Evolutionary conservation across 1,284 basidiomycete genomes (phyloP).

Genomic region (Cutaneotrichosporon curvatum): DNA sequence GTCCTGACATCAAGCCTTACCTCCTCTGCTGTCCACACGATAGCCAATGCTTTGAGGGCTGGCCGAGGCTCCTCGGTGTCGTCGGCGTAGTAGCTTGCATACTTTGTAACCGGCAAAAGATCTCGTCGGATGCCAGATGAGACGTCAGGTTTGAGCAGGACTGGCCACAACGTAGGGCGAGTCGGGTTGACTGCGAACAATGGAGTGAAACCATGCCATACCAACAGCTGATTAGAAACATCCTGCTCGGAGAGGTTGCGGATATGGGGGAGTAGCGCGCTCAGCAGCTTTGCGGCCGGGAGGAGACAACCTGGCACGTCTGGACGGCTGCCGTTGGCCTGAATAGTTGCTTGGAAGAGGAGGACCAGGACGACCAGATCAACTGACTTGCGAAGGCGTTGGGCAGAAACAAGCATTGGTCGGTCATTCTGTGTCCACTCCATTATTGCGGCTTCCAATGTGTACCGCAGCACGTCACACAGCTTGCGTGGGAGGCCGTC

Average conservation of each 20-base stretch:
- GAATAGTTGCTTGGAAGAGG: slow-evolving; percentile 60
- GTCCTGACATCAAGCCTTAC: slow-evolving; percentile 46
- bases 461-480: slow-evolving; percentile 58
- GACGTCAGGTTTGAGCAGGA: slow-evolving; percentile 57
- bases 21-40: slow-evolving; percentile 60
- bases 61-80: not conserved
- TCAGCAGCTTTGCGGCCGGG: slow-evolving; percentile 14
- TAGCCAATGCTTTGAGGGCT: slow-evolving; percentile 3
- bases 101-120: slow-evolving; percentile 43
- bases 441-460: slow-evolving; percentile 51
- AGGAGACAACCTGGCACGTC: slow-evolving; percentile 20
- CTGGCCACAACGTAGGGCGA: slow-evolving; percentile 49
- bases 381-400: slow-evolving; percentile 58
- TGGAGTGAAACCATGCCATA: slow-evolving; percentile 61
- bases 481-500: slow-evolving; percentile 57
- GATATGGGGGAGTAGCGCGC: slow-evolving; percentile 15
- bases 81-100: slow-evolving; percentile 6
- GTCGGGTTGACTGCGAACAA: slow-evolving; percentile 47
- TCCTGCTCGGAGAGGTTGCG: slow-evolving; percentile 4
- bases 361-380: slow-evolving; percentile 62
- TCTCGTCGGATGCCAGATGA: slow-evolving; percentile 62
- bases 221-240: slow-evolving; percentile 39
- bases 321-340: slow-evolving; percentile 55
- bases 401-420: slow-evolving; percentile 49
- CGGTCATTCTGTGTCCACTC: slow-evolving; percentile 50